These are phyloP conservation scores for Ascochyta fabae DNA, from an alignment of 2,329 filamentous ascomycete genomes.

Conservation along the genomic window DNA sequence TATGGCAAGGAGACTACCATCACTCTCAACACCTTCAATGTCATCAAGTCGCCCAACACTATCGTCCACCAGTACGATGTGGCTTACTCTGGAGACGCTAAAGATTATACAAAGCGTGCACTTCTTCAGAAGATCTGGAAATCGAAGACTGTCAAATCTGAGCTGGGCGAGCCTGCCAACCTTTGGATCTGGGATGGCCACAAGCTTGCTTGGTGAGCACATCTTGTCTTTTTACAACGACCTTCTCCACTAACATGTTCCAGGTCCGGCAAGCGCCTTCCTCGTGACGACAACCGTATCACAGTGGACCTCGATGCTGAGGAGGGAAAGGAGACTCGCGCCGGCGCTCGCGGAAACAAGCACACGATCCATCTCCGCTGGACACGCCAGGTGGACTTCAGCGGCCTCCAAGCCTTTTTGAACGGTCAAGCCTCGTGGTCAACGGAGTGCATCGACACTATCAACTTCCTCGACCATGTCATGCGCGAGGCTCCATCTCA, in stretches of 20 bases:
- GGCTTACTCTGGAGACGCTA: conserved; percentile 64
- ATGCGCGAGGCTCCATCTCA: conserved; percentile 79
- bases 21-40: conserved; percentile 76
- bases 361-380: conserved; percentile 68
- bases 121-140: conserved; percentile 80
- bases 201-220: conserved; percentile 79
- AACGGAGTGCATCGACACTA: conserved; percentile 73
- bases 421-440: conserved; percentile 57
- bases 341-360: conserved; percentile 49
- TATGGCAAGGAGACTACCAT: conserved; percentile 51
- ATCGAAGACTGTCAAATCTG: conserved; percentile 64
- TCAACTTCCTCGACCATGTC: conserved; percentile 91
- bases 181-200: conserved; percentile 82
- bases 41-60: conserved; percentile 64
- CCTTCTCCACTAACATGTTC: conserved; percentile 14
- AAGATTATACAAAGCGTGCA: conserved; percentile 62
- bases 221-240: not conserved
- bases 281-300: conserved; percentile 50
- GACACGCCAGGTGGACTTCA: conserved; percentile 73
- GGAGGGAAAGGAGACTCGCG: conserved; percentile 42
- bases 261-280: conserved; percentile 37
- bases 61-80: conserved; percentile 85
- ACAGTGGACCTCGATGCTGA: conserved; percentile 76
- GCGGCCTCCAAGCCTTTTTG: conserved; percentile 70
- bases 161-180: conserved; percentile 53